Evolutionary conservation across 2,329 filamentous ascomycete genomes (phyloP), one percentile per base, ranked within the genome.

Genomic region (Hypomyces perniciosus): DNA sequence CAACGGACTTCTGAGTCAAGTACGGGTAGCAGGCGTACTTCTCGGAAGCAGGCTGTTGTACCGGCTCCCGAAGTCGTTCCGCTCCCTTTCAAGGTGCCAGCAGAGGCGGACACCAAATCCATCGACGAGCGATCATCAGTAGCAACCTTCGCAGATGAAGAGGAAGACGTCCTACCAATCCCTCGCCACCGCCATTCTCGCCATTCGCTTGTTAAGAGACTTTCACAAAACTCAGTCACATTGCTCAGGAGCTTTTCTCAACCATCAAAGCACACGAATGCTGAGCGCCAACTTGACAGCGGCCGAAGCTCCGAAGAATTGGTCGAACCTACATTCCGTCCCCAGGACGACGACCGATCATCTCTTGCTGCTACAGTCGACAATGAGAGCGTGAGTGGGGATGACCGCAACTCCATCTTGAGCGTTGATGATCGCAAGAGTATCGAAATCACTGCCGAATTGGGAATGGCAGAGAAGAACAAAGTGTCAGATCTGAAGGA

Each of bases 141-240:
- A 20, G 88, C 85, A 3, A 86, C 86, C 0, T 77, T 85, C 59
- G 84, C 85, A 12, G 84, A 86, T 51, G 76, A 83, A 29, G 75
- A 76, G 8, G 75, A 76, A n/a, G 61, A 66, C 26, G 47, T 48
- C 8, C 35, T 53, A 48, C 40, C 63, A 55, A 43, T 57, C 49
- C 44, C 56, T 41, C 51, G 54, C 54, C 57, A 68, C 20, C 20
- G 20, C 20, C 20, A 20, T 20, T 20, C 63, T 47, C 65, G 68
- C 26, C 60, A 62, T 10, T 74, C 75, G 4, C 55, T 75, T 13
- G 73, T 72, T 4, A 75, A 76, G 45, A 72, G 74, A 13, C 62
- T 80, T 2, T 81, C 80, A 1, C 68, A 66, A 9, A 67, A 71
- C 44, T 79, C 79, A 2, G 66, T 60, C 9, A 68, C 71, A 28